A percentile compares a stretch with the other conserved stretches of the same genome.
phyloP scores from a whole-genome alignment of 257 asterid genomes.

The Hygrophila difformis region DNA sequence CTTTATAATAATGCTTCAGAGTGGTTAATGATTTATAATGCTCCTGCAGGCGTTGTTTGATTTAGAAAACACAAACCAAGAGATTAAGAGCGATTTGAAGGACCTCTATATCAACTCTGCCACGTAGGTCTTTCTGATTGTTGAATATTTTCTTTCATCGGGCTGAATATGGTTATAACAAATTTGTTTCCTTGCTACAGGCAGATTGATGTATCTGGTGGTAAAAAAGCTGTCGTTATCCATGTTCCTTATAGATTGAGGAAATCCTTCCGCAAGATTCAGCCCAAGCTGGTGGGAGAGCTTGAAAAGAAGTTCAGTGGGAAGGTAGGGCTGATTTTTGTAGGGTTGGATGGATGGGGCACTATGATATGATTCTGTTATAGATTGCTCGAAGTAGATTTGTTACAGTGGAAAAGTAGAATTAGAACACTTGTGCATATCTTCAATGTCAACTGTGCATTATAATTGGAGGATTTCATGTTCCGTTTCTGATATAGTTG shows the following conservation, averaged over 20 bases:
- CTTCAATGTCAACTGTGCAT: too few relatives aligned
- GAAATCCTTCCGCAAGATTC: constrained; percentile 87
- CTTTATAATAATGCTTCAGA: too few relatives aligned
- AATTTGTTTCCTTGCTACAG: constrained; percentile 22
- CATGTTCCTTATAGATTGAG: constrained; percentile 79
- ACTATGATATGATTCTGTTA: too few relatives aligned
- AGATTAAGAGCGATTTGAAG: constrained; percentile 74
- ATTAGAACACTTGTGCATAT: too few relatives aligned
- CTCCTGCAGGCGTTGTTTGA: constrained; percentile 62
- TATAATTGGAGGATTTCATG: too few relatives aligned
- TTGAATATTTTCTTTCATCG: background rate
- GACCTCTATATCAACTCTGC: constrained; percentile 87
- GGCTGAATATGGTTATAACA: constrained; percentile 3
- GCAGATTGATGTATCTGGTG: constrained; percentile 68
- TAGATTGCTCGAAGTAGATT: too few relatives aligned
- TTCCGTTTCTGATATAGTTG: background rate
- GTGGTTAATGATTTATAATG: too few relatives aligned
- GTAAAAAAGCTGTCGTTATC: constrained; percentile 80
- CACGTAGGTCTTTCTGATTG: constrained; percentile 28
- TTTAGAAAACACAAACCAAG: constrained; percentile 77
- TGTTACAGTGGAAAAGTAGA: too few relatives aligned
- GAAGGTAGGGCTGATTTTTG: constrained; percentile 35
- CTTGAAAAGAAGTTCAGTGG: constrained; percentile 96
- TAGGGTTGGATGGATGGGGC: too few relatives aligned
- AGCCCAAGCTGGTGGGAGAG: constrained; percentile 74